These are phyloP conservation scores for Gossypium schwendimanii DNA, from an alignment of 441 rosid species.

Conservation along the genomic window DNA sequence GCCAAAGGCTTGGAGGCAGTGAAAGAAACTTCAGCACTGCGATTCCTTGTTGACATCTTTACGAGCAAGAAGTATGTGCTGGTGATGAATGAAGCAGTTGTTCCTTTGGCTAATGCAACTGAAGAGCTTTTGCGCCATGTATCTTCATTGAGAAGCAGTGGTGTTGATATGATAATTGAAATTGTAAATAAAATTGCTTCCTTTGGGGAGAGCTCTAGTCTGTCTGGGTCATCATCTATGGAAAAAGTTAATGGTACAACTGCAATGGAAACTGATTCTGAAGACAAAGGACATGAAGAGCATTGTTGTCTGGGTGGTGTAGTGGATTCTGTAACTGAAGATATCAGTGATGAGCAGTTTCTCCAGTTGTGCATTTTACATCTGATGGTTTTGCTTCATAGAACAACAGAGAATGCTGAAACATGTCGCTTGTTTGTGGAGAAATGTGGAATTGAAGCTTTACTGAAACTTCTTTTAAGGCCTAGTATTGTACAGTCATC, in stretches of 20 bases:
- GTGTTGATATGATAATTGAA: slow-evolving; percentile 91
- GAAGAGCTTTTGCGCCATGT: slow-evolving; percentile 98
- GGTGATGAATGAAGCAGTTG: slow-evolving; percentile 94
- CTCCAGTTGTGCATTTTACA: slow-evolving; percentile 84
- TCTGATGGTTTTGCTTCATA: slow-evolving; percentile 89
- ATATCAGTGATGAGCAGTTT: slow-evolving; percentile 74
- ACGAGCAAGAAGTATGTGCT: slow-evolving; percentile 83
- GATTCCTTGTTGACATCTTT: slow-evolving; percentile 76
- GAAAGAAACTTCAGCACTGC: slow-evolving; percentile 73
- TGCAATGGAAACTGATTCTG: slow-evolving; percentile 94
- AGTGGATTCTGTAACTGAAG: slow-evolving; percentile 41
- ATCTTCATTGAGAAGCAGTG: slow-evolving; percentile 68
- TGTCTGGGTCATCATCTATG: slow-evolving; percentile 46
- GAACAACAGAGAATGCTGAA: slow-evolving; percentile 85
- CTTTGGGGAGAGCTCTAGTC: slow-evolving; percentile 40
- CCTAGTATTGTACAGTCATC: slow-evolving; percentile 89
- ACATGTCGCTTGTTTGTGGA: slow-evolving; percentile 92
- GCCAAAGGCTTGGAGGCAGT: slow-evolving; percentile 87
- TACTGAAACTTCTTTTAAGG: slow-evolving; percentile 78
- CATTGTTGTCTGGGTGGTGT: slow-evolving; percentile 40
- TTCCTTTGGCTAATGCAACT: slow-evolving; percentile 91
- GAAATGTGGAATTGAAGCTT: slow-evolving; percentile 89
- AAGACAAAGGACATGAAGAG: slow-evolving; percentile 47
- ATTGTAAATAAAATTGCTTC: slow-evolving; percentile 73
- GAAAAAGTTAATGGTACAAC: slow-evolving; percentile 47